Base-by-base conservation (phyloP, 495 filamentous ascomycete genomes). In the Annulohypoxylon maeteangense region DNA sequence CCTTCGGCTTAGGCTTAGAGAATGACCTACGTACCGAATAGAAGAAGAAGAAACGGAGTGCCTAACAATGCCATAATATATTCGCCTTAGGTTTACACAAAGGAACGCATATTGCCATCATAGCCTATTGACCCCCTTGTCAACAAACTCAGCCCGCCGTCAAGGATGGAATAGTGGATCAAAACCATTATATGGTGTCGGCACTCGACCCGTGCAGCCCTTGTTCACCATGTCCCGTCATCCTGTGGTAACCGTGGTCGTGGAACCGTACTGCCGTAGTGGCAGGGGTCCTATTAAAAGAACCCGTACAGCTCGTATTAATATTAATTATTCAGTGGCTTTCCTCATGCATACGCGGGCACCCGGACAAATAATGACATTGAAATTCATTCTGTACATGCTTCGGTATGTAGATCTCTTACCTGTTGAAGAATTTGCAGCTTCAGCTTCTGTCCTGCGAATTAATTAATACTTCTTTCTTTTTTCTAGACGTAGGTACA, bases 51-150 rank as follows among this genome's bases (percentile, higher is more conserved):
- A 51, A 22, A 23, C n/a, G 23, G 23, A n/a, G 22, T 4, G 34
- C 14, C 4, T 12, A 14, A 56, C n/a, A 58, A 62, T 18, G 60
- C 65, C 60, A 68, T 64, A 22, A 60, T 68, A 68, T 68, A 65
- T 47, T 34, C 20, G 8, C 7, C 11, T 6, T 27, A 18, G 12
- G 25, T 11, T 12, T 8, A n/a, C 27, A 57, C 50, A 40, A 62
- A 68, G 22, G n/a, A 48, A 44, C 11, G n/a, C 31, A 6, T 55
- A 10, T 20, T 18, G 10, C 12, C n/a, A n/a, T 42, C 27, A 59
- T 59, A 70, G 67, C 38, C 67, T 70, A 70, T 70, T 65, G 36
- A n/a, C n/a, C 12, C 51, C 20, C 51, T 42, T 67, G 54, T 67
- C 62, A 40, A 57, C 32, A 23, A 25, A 14, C 7, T 18, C 14